Evolutionary conservation across 2,329 filamentous ascomycete species (phyloP).

Genomic region (Apiospora marii): DNA sequence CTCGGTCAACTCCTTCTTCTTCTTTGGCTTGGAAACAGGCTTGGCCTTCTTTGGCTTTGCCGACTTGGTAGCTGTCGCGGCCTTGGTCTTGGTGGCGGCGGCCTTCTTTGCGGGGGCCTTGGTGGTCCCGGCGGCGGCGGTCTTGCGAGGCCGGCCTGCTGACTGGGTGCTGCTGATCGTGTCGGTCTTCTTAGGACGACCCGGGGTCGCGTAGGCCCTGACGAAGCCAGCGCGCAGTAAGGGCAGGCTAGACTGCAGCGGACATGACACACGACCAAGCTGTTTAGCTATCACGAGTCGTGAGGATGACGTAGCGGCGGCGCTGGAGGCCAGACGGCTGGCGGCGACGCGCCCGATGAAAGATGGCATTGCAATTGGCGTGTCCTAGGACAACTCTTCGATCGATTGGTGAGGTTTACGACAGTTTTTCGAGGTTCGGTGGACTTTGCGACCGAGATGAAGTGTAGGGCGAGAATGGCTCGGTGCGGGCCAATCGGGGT

Average conservation of each 20-base stretch:
- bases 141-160: conserved; percentile 36
- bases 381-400: not conserved
- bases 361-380: conserved; percentile 47
- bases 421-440: not conserved
- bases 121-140: conserved; percentile 28
- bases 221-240: conserved; percentile 26
- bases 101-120: conserved; percentile 32
- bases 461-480: not conserved
- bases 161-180: conserved; percentile 26
- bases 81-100: conserved; percentile 32
- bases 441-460: conserved; percentile 6
- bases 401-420: not conserved
- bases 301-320: conserved; percentile 27
- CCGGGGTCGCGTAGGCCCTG: conserved; percentile 32
- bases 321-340: conserved; percentile 42
- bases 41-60: conserved; percentile 35
- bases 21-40: conserved; percentile 37
- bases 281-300: conserved; percentile 33
- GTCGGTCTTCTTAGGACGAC: conserved; percentile 28
- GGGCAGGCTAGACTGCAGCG: conserved; percentile 21
- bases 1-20: conserved; percentile 35
- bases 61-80: conserved; percentile 35
- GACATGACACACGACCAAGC: conserved; percentile 31
- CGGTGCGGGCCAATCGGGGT: not conserved
- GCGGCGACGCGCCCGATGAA: conserved; percentile 49